Evolutionary conservation across 768 basidiomycete species (phyloP), one percentile per base, ranked within the genome.

Genomic region (Hortiboletus campestris): DNA sequence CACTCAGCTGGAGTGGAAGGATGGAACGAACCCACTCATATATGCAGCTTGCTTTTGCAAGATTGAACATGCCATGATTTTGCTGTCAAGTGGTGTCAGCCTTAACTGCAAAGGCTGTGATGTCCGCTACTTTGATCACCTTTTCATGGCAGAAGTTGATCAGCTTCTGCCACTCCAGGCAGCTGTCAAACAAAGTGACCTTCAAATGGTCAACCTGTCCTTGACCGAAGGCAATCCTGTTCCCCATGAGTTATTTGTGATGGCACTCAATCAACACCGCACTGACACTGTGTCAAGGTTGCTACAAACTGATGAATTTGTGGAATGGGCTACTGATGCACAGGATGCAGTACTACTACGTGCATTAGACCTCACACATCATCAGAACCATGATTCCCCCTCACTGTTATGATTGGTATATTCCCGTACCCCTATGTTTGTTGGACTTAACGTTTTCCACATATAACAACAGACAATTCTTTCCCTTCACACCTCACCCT

Each of bases 281-380:
- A 2, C 17, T 36, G 4, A 13, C n/a, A 17, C 49, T 11, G 31
- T 48, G 13, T 28, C 40, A 14, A 57, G n/a, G 9, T 17, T 59
- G 17, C 17, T 59, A 17, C 59, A 53, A 31, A 50, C 56, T 0
- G 46, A 51, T 13, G 53, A 58, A 14, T 62, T 62, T 17, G 44
- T 20, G 7, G 60, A 63, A 31, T 63, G 62, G 62, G 46, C 45
- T 1, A 9, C 10, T 5, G 4, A 13, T 6, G 4, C 3, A 1
- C n/a, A 0, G 19, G 20, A 56, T 1, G 16, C 46, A 34, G 14
- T n/a, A 19, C 2, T 19, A 9, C 19, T 47, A 29, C 11, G 11
- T 0, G 32, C 25, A 22, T 14, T 49, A 0, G 31, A 49, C 2
- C 20, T 29, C 3, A 2, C 2, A 6, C 19, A 4, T 19, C 31